A percentile compares a stretch with the other conserved stretches of the same genome.
Conservation (phyloP, 768 basidiomycete species). For the Multifurca ochricompacta region DNA sequence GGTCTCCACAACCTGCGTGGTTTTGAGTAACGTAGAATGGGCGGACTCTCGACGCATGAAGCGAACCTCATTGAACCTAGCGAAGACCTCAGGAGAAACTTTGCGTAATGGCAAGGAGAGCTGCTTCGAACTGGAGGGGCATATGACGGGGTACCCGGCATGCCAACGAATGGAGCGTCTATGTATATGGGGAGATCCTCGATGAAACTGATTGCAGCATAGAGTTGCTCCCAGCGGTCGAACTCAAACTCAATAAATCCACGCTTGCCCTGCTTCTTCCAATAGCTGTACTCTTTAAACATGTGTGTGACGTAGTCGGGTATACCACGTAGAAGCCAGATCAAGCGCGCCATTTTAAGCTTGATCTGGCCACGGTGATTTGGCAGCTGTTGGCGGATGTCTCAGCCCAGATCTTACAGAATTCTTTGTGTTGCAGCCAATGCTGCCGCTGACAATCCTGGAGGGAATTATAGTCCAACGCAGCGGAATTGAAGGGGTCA, state of each 20-base stretch:
- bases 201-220: slow-evolving; percentile 14
- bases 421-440: slow-evolving; percentile 22
- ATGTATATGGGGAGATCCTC: slow-evolving; percentile 7
- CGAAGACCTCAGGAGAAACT: neutral
- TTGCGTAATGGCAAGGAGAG: slow-evolving; percentile 15
- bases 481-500: neutral
- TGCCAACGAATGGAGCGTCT: slow-evolving; percentile 10
- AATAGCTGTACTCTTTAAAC: slow-evolving; percentile 18
- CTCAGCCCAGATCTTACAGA: slow-evolving; percentile 20
- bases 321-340: slow-evolving; percentile 23
- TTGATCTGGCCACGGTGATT: slow-evolving; percentile 21
- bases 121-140: neutral
- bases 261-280: slow-evolving; percentile 8
- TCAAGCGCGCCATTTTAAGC: slow-evolving; percentile 20
- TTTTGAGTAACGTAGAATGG: neutral
- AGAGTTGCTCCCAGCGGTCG: slow-evolving; percentile 20
- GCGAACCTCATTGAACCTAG: slow-evolving; percentile 10
- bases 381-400: slow-evolving; percentile 17
- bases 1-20: slow-evolving; percentile 9
- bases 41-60: neutral
- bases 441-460: slow-evolving; percentile 21
- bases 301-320: slow-evolving; percentile 14
- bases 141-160: slow-evolving; percentile 22
- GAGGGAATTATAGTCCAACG: neutral
- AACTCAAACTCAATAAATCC: slow-evolving; percentile 23